phyloP scores from a whole-genome alignment of 78 protist species.

The Paratrimastix pyriformis region DNA sequence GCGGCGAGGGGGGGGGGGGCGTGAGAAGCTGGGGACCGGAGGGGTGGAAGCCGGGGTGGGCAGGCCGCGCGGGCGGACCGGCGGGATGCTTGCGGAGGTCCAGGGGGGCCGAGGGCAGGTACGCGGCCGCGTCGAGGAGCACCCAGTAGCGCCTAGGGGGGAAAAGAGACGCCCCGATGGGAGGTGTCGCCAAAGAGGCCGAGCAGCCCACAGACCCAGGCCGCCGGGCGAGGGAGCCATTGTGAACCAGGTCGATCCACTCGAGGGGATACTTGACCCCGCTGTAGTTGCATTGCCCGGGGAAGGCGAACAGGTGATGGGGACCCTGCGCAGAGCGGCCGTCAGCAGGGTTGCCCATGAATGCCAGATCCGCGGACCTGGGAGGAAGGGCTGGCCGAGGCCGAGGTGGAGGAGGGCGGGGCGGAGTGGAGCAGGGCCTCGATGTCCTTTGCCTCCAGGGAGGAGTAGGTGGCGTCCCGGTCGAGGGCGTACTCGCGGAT shows the following conservation, averaged over 20 bases:
- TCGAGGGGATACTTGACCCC: slow-evolving; percentile 45
- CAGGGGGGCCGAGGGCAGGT: slow-evolving; percentile 37
- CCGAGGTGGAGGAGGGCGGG: too few relatives aligned
- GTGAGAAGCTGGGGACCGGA: too few relatives aligned
- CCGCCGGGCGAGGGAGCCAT: not conserved
- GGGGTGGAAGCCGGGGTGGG: too few relatives aligned
- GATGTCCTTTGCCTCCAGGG: not conserved
- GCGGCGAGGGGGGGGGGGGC: too few relatives aligned
- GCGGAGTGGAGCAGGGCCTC: not conserved
- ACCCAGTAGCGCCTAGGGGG: slow-evolving; percentile 1
- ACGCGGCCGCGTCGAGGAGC: slow-evolving; percentile 63
- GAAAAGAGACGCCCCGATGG: too few relatives aligned
- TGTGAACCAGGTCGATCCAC: not conserved
- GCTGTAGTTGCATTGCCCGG: slow-evolving; percentile 48
- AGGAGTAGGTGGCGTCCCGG: not conserved
- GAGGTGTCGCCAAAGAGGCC: too few relatives aligned
- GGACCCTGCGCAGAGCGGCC: not conserved
- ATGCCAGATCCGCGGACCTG: too few relatives aligned
- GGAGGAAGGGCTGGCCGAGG: too few relatives aligned
- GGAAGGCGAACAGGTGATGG: slow-evolving; percentile 46
- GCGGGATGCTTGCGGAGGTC: slow-evolving; percentile 39
- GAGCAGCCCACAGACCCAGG: too few relatives aligned
- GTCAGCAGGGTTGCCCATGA: too few relatives aligned
- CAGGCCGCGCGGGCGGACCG: too few relatives aligned
- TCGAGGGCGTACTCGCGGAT: slow-evolving; percentile 32